Base-by-base conservation (phyloP, 768 basidiomycete genomes). In the Scleroderma bovista region DNA sequence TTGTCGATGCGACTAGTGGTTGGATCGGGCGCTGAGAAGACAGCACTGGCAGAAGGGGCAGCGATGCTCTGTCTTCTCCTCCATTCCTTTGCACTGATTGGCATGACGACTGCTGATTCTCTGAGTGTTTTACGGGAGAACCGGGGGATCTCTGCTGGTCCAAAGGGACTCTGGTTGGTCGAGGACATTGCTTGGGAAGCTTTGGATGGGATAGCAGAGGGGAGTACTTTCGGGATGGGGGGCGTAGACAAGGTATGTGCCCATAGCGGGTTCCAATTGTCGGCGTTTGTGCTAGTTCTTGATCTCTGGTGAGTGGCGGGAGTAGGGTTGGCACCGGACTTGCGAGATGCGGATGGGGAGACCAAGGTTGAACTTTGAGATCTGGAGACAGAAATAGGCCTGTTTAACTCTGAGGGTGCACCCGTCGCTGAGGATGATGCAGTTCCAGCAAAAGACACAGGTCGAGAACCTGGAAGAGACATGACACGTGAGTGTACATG, bases 81-180 rank as follows among this genome's bases (percentile, higher is more conserved):
- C 29, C 58, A 66, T n/a, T 66, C 60, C 12, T 33, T 60, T 0
- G 60, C 66, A 6, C 58, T 68, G 37, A 66, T 54, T 0, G 65
- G 65, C 65, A 66, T 66, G 32, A 66, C 60, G 24, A 66, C 58
- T 2, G 57, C 47, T 7, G 67, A 54, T 3, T 58, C 58, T 13
- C 63, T 60, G 51, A 68, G 56, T 23, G 64, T 29, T 16, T 64
- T 60, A 39, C 66, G 58, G 1, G 65, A 66, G 43, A 66, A 68
- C 44, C 54, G 68, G 12, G 65, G 65, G 1, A 57, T 60, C 38
- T 15, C 5, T 3, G 58, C 60, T 2, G 64, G 66, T 9, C 65
- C 66, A 56, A 66, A 66, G 38, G 65, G 65, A 9, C 39, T 29
- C n/a, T 43, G 16, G 15, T 9, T 7, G 23, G 60, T 51, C 0